Evolutionary conservation across 2,329 filamentous ascomycete genomes (phyloP), one percentile per base, ranked within the genome.

Genomic region (Penicillium sp.): DNA sequence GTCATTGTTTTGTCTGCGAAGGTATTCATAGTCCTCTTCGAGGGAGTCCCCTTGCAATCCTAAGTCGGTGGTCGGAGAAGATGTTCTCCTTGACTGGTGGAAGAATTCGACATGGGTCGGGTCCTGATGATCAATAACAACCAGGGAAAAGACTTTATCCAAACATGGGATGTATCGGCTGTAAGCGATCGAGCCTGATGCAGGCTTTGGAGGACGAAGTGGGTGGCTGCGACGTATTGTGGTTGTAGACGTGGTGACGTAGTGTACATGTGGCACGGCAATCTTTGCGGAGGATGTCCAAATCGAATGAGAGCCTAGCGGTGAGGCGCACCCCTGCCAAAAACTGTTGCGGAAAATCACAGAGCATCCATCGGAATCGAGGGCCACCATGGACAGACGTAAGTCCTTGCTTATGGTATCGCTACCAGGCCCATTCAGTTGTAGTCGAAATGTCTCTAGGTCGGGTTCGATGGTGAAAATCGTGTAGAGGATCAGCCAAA

Each of bases 261-360:
- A 44, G n/a, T 52, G 21, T n/a, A 43, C 14, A 33, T 52, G 49
- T 21, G 49, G 37, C n/a, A 52, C n/a, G 22, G 26, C 26, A 3
- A 9, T 52, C 8, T 10, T 43, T 31, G 37, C 9, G 13, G 26
- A 33, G 9, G 49, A 19, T 31, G 37, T 44, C 49, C 49, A 52
- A 14, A 52, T 52, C 3, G 49, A 24, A 44, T 11, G 7, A 22
- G 49, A 33, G 3, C 39, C 24, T 9, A 52, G 37, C 19, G 49
- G 49, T 13, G 49, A 52, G 27, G 49, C 49, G 22, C 49, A 52
- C 22, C 49, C 49, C 27, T 52, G 49, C 49, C 49, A 52, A 21
- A 52, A 52, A 33, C 35, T 39, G 26, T 24, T 44, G 22, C 49
- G 37, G 24, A 43, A 44, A 11, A 52, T 16, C 24, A 52, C 39